These are phyloP conservation scores for Aspergillus alliaceus DNA, from an alignment of 2,329 filamentous ascomycete genomes.

Conservation along the genomic window DNA sequence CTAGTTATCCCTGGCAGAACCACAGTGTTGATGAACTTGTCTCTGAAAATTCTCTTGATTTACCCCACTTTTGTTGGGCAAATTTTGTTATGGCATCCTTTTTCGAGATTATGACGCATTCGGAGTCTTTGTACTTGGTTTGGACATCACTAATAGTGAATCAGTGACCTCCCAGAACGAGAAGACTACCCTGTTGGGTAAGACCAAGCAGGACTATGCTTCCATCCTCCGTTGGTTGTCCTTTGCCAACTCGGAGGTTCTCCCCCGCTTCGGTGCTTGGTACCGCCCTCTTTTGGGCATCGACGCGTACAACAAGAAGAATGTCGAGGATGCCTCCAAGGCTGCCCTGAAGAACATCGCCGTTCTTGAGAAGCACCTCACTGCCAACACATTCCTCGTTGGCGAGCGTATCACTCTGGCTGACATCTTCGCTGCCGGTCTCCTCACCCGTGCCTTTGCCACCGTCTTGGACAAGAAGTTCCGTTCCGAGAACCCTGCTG, in stretches of 20 bases:
- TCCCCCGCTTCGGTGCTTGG: conserved; percentile 73
- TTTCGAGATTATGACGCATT: conserved; percentile 9
- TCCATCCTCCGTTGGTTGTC: conserved; percentile 99
- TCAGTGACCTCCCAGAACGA: conserved; percentile 95
- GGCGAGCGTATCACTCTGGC: conserved; percentile 96
- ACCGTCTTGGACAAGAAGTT: conserved; percentile 91
- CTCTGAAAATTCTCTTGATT: conserved; percentile 78
- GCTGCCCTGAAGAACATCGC: conserved; percentile 65
- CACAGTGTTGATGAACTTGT: conserved; percentile 74
- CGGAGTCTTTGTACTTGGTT: conserved; percentile 8
- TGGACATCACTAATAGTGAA: conserved; percentile 24
- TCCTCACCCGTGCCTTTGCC: conserved; percentile 86
- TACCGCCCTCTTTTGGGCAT: conserved; percentile 81
- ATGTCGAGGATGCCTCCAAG: conserved; percentile 77
- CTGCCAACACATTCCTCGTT: conserved; percentile 93
- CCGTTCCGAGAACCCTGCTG: conserved; percentile 78
- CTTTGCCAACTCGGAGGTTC: conserved; percentile 86
- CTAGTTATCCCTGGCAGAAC: conserved; percentile 99
- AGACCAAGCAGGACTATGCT: conserved; percentile 99
- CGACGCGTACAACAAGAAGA: conserved; percentile 96
- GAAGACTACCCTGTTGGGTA: conserved; percentile 98
- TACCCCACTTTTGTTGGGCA: conserved; percentile 33
- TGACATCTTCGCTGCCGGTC: conserved; percentile 79
- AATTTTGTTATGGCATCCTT: conserved; percentile 48
- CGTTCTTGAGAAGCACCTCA: conserved; percentile 82